phyloP scores from a whole-genome alignment of 441 rosid genomes.

The Adansonia madagascariensis region DNA sequence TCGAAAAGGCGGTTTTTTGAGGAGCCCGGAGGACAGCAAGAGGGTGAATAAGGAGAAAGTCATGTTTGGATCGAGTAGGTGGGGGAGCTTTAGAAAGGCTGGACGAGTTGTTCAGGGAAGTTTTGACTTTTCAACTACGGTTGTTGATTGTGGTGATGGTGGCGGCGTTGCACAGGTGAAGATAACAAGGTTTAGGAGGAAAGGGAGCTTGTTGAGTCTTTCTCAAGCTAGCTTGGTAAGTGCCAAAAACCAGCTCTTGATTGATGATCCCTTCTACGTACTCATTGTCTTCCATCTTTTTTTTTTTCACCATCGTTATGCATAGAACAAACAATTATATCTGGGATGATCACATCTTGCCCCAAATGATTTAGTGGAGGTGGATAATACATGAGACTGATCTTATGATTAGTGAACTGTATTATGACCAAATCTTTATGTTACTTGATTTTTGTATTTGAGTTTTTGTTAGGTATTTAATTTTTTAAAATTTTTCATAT shows the following conservation, averaged over 20 bases:
- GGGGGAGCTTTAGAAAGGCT: conserved; percentile 46
- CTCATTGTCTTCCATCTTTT: not conserved
- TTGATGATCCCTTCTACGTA: not conserved
- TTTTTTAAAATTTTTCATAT: no score
- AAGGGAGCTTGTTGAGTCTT: conserved; percentile 39
- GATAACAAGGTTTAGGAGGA: conserved; percentile 44
- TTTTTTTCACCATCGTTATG: not conserved
- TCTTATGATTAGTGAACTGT: not conserved
- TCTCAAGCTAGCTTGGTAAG: conserved; percentile 59
- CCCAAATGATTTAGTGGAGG: not conserved
- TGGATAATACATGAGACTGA: not conserved
- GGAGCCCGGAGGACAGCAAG: conserved; percentile 35
- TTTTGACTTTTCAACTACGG: conserved; percentile 32
- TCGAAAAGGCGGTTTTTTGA: conserved; percentile 33
- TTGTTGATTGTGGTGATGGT: not conserved
- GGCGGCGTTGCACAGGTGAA: conserved; percentile 35
- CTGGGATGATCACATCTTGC: not conserved
- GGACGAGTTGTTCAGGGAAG: conserved; percentile 27
- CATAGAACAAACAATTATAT: not conserved
- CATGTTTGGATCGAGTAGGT: conserved; percentile 45
- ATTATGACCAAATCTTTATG: not conserved
- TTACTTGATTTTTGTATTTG: no score
- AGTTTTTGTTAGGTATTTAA: no score
- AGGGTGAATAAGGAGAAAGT: conserved; percentile 34
- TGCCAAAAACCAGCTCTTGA: not conserved